phyloP scores from a whole-genome alignment of 495 filamentous ascomycete species.

The Penicillium verhagenii region DNA sequence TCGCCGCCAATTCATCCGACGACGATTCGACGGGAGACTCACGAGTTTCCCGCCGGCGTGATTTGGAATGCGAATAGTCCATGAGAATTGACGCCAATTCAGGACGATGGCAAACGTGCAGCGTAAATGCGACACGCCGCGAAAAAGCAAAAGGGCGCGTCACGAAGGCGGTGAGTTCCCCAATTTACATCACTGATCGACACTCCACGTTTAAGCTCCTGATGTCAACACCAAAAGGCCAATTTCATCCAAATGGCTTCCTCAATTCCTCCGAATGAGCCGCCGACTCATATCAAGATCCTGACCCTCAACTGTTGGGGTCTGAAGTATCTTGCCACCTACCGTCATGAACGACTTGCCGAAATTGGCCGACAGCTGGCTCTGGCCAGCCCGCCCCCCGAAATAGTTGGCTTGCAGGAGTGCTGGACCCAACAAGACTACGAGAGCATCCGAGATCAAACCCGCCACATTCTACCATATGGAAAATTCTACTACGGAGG shows the following conservation, averaged over 20 bases:
- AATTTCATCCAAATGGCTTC: slow-evolving; percentile 17
- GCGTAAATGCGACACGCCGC: slow-evolving; percentile 1
- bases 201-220: neutral
- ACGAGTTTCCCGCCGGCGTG: slow-evolving; percentile 50
- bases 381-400: slow-evolving; percentile 61
- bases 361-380: slow-evolving; percentile 82
- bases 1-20: slow-evolving; percentile 51
- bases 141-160: slow-evolving; percentile 15
- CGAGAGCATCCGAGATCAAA: slow-evolving; percentile 72
- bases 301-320: slow-evolving; percentile 96
- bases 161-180: slow-evolving; percentile 15
- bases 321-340: slow-evolving; percentile 79
- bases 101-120: slow-evolving; percentile 14
- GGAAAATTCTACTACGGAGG: slow-evolving; percentile 93
- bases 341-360: slow-evolving; percentile 72
- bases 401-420: slow-evolving; percentile 93
- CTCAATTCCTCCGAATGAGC: slow-evolving; percentile 15
- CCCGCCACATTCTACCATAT: slow-evolving; percentile 77
- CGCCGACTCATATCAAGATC: slow-evolving; percentile 59
- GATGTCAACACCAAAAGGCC: neutral
- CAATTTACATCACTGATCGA: slow-evolving; percentile 14
- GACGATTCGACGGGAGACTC: slow-evolving; percentile 47
- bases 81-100: slow-evolving; percentile 18
- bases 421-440: slow-evolving; percentile 95
- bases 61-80: slow-evolving; percentile 44